A percentile compares a stretch with the other conserved stretches of the same genome.
Conservation (phyloP, 108 stramenopile genomes). For the Pelagomonas calceolata region DNA sequence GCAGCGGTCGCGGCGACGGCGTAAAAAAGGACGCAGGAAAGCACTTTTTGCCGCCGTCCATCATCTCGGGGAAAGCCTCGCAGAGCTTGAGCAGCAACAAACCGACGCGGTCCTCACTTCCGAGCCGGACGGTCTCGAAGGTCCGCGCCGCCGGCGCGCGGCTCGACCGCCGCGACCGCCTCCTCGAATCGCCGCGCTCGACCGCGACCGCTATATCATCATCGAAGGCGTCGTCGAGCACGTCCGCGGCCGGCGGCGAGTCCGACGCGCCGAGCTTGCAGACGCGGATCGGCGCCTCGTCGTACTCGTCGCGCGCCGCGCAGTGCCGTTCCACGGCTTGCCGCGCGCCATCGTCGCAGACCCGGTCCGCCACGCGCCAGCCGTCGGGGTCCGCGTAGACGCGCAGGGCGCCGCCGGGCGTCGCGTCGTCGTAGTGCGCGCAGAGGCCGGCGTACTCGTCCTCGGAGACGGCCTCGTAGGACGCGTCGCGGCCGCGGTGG, state of each 20-base stretch:
- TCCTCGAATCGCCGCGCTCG: neutral
- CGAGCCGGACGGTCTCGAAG: neutral
- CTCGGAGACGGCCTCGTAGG: neutral
- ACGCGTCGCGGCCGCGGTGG: too few relatives aligned
- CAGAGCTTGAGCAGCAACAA: neutral
- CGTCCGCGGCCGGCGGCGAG: neutral
- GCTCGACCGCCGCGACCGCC: neutral
- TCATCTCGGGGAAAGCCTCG: neutral
- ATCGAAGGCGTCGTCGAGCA: neutral
- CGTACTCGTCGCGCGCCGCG: neutral
- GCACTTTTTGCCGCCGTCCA: too few relatives aligned
- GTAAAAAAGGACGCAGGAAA: too few relatives aligned
- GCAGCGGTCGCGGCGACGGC: too few relatives aligned
- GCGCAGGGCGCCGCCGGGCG: too few relatives aligned
- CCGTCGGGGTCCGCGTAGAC: neutral
- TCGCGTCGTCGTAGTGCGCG: neutral
- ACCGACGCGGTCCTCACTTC: neutral
- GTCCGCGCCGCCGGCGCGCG: neutral
- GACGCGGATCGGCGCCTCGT: neutral
- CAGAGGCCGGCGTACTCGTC: neutral
- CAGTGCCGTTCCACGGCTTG: neutral
- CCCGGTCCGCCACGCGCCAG: neutral
- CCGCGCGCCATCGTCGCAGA: neutral
- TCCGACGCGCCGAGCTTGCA: neutral
- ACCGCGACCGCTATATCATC: neutral